These are phyloP conservation scores for Mucor indicus DNA, from an alignment of 371 early-diverging fungal species.

Conservation along the genomic window DNA sequence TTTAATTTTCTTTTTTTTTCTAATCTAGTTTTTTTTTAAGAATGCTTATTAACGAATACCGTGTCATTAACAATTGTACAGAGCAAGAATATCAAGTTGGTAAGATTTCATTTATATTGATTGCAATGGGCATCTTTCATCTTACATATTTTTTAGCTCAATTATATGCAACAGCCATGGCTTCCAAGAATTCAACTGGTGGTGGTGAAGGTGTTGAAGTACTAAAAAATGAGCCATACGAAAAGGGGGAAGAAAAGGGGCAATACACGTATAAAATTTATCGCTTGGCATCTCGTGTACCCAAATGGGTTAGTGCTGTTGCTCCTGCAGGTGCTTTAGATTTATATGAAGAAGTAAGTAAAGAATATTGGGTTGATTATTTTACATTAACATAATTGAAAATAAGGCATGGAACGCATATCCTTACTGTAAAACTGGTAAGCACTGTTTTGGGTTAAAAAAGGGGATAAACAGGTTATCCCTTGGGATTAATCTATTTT, in stretches of 20 bases:
- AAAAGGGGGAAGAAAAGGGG: conserved; percentile 57
- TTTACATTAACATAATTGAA: neutral
- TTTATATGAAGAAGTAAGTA: conserved; percentile 56
- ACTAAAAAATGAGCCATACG: conserved; percentile 67
- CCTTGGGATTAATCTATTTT: too few species aligned
- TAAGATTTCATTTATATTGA: neutral
- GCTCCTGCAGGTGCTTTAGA: conserved; percentile 63
- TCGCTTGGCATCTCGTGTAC: conserved; percentile 57
- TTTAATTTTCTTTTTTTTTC: conserved; percentile 6
- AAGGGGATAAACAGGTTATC: too few species aligned
- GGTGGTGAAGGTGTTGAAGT: conserved; percentile 76
- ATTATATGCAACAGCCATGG: conserved; percentile 68
- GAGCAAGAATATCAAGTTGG: conserved; percentile 63
- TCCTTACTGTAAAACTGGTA: conserved; percentile 79
- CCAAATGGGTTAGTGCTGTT: conserved; percentile 48
- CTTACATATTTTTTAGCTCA: conserved; percentile 47
- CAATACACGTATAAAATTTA: conserved; percentile 76
- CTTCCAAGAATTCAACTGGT: conserved; percentile 68
- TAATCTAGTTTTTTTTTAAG: conserved; percentile 4
- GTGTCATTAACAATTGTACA: conserved; percentile 69
- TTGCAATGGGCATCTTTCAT: neutral
- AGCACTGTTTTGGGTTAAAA: conserved; percentile 5
- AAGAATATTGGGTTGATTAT: neutral
- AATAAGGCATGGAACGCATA: conserved; percentile 78
- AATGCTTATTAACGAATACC: conserved; percentile 67